A percentile compares a stretch with the other conserved stretches of the same genome.
Conservation (phyloP, 108 stramenopile species). For the Aurantiochytrium sp. region DNA sequence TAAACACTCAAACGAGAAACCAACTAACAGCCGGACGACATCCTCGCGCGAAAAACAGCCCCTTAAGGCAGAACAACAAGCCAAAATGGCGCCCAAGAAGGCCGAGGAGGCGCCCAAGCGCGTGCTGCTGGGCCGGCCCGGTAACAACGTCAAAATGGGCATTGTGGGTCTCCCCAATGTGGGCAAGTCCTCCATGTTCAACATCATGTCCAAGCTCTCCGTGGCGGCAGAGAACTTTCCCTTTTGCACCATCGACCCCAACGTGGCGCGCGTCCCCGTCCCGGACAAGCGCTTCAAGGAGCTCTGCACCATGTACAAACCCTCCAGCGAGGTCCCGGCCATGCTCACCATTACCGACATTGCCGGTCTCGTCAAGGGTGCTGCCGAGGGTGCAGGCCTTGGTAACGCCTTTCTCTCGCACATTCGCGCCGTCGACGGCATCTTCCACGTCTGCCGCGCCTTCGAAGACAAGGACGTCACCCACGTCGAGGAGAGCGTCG, state of each 20-base stretch:
- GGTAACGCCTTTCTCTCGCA: slow-evolving; percentile 97
- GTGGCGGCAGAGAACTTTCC: slow-evolving; percentile 67
- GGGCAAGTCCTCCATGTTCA: slow-evolving; percentile 75
- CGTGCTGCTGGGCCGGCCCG: slow-evolving; percentile 42
- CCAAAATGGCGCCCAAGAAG: slow-evolving; percentile 21
- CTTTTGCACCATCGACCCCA: slow-evolving; percentile 98
- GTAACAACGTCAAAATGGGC: slow-evolving; percentile 53
- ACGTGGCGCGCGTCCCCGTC: slow-evolving; percentile 84
- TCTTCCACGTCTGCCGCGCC: slow-evolving; percentile 79
- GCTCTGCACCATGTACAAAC: slow-evolving; percentile 73
- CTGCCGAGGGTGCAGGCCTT: slow-evolving; percentile 93
- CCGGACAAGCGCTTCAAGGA: slow-evolving; percentile 97
- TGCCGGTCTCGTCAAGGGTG: slow-evolving; percentile 94
- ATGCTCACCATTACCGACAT: slow-evolving; percentile 94
- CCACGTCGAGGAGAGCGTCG: slow-evolving; percentile 96
- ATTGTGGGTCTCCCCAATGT: slow-evolving; percentile 87
- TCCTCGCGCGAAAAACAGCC: too few species aligned
- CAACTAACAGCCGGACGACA: too few species aligned
- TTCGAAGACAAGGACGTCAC: slow-evolving; percentile 94
- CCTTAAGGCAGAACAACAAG: too few species aligned
- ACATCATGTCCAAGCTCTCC: slow-evolving; percentile 42
- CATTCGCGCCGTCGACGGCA: slow-evolving; percentile 94
- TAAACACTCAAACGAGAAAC: too few species aligned
- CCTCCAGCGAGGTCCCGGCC: slow-evolving; percentile 68
- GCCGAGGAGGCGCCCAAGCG: slow-evolving; percentile 27